Base-by-base conservation (phyloP, 441 rosid genomes). In the Flueggea neowawraea region DNA sequence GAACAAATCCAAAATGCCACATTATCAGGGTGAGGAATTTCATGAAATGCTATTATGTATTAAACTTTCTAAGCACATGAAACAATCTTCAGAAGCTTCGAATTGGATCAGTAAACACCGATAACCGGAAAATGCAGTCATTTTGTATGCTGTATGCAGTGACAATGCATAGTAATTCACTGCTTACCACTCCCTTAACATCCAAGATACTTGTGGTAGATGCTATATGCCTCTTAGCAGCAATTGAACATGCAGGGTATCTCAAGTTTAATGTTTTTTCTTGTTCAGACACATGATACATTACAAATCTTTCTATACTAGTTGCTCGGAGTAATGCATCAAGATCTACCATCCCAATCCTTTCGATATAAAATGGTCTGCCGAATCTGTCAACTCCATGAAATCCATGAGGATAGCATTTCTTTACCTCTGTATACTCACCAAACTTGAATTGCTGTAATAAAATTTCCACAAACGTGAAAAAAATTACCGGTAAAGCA, bases 361-460 rank as follows among this genome's bases (percentile, higher is more conserved):
- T 76, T 64, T 84, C 92, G 14, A 86, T 77, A 58, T 86, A 84
- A 60, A 86, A n/a, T 0, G 86, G 86, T 63, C 92, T 78, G 49
- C 89, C 92, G 62, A 11, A 44, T 73, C 70, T 81, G 71, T 86
- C 92, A 2, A 82, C 80, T 13, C 86, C 84, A 55, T 83, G 92
- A 69, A 56, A 84, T 55, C 92, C 92, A 56, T 78, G 87, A 48
- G 88, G 92, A 58, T 86, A 80, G 55, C 65, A 72, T 71, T 77
- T 82, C 69, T 82, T 82, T 44, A 87, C 82, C 65, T 73, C 85
- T 10, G 66, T 55, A 45, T 58, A 45, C 65, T 84, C 89, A 52
- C 73, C 75, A 41, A 66, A 79, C 57, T 74, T 73, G 33, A 84
- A 82, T 61, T 82, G 89, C 92, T 77, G 77, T 55, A 74, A 22